Base-by-base conservation (phyloP, 139 green algal species). In the Chlamydomonas applanata region DNA sequence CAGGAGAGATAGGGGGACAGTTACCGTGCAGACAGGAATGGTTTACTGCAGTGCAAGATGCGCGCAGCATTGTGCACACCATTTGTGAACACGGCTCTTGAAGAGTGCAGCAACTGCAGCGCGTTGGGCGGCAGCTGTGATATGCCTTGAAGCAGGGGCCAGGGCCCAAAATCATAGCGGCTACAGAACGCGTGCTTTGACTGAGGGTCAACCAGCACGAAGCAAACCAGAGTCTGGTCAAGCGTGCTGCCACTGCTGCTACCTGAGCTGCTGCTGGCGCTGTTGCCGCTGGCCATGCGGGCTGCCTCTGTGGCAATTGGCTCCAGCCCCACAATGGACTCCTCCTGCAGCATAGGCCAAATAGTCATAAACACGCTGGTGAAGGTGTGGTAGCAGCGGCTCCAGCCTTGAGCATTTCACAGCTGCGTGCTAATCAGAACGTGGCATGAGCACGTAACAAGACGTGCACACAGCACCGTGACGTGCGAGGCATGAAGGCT, bases 141-240 rank as follows among this genome's bases (percentile, higher is more conserved):
- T 0, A 91, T 82, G 17, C 87, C 86, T 3, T 78, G 52, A 71
- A 97, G 88, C 72, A 98, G 74, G 27, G 94, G 94, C 88, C 92
- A 97, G 1, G 94, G 94, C 0, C 92, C 91, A 82, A 98, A 95
- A 74, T 98, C 93, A 54, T 97, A 99, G 13, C 80, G 71, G 29
- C 83, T 93, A 84, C 89, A 94, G 77, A 97, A 97, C 13, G 87
- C 83, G 62, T 97, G 93, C 24, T 66, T 44, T 0, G 74, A 73
- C 7, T 32, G 19, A 0, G 79, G 77, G 65, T 89, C 85, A 2
- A 97, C 87, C 40, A 99, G 77, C 46, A 99, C 95, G 81, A 96
- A 98, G 84, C 94, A 98, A 25, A 97, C 74, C 59, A 98, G 82
- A 33, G 95, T 99, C 9, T 82, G 63, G 27, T 72, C 57, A n/a